Base-by-base conservation (phyloP, 2,329 filamentous ascomycete genomes). In the Sporothrix brasiliensis region DNA sequence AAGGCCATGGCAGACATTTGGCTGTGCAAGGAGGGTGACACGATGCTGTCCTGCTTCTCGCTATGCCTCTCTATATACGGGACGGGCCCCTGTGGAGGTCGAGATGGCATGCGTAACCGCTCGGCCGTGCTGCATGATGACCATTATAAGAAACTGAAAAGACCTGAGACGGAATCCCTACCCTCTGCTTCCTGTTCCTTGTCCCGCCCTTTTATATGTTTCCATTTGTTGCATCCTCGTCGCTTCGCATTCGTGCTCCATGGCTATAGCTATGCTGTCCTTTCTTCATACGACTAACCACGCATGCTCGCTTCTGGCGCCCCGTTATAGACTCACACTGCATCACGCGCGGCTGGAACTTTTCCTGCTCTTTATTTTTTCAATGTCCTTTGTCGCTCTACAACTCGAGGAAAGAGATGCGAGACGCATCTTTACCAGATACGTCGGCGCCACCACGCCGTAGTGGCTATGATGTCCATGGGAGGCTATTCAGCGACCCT, bases 141-240 rank as follows among this genome's bases (percentile, higher is more conserved):
- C 78, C 76, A 79, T 77, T 76, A 75, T 72, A 71, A 79, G 77
- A 85, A 87, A 91, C 88, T 91, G 88, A 91, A 91, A 91, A 92
- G 89, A 91, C 86, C 89, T 91, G 89, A 92, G 84, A 83, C 83
- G 77, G 65, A 34, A 16, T 16, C 24, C 19, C 39, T 72, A 75
- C 4, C 73, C 66, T 44, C 16, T 19, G 13, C 7, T 1, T 24
- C 27, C 63, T 27, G 16, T 24, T 27, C 30, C 3, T 47, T 6
- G 30, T 16, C 56, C 72, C 73, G 71, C 56, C 69, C 10, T 41
- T 56, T 60, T 24, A 7, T 30, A 7, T 27, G 4, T 3, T 54
- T 4, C 11, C 53, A 14, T 34, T 19, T 34, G 41, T 44, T 7
- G 27, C 14, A 14, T 56, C 53, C 3, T 27, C 27, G n/a, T 24